These are phyloP conservation scores for Gymnopilus junonius DNA, from an alignment of 768 basidiomycete species.

Conservation along the genomic window DNA sequence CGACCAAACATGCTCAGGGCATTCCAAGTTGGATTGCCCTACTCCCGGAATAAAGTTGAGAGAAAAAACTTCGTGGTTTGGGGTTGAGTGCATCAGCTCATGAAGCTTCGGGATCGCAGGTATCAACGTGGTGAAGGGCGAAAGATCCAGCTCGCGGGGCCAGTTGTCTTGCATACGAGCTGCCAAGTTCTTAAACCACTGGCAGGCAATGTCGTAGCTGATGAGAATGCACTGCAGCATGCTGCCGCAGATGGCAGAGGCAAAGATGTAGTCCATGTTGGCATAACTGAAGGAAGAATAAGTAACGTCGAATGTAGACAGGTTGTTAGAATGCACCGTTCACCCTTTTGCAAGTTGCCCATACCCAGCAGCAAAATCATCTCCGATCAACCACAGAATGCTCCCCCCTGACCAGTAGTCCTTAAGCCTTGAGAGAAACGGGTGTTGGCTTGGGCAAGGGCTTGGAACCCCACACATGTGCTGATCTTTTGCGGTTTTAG, in stretches of 20 bases:
- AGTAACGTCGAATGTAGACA: not conserved
- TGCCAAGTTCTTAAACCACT: constrained; percentile 28
- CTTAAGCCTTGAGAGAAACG: constrained; percentile 21
- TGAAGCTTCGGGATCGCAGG: constrained; percentile 37
- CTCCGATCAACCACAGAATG: constrained; percentile 26
- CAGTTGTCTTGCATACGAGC: constrained; percentile 5
- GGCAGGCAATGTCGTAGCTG: constrained; percentile 37
- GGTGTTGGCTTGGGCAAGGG: constrained; percentile 24
- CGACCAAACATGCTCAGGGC: constrained; percentile 37
- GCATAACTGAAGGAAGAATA: not conserved
- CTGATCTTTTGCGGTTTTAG: constrained; percentile 18
- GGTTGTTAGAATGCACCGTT: constrained; percentile 20
- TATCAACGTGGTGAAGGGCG: not conserved
- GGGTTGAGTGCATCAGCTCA: constrained; percentile 28
- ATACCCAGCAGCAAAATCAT: constrained; percentile 25
- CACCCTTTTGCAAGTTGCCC: constrained; percentile 36
- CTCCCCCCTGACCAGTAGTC: constrained; percentile 26
- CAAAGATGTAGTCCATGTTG: not conserved
- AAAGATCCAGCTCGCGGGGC: constrained; percentile 1
- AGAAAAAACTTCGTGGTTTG: constrained; percentile 27
- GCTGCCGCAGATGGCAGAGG: no score
- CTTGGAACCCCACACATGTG: constrained; percentile 27
- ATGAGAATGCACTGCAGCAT: constrained; percentile 1
- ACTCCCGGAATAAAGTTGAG: constrained; percentile 30
- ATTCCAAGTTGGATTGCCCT: constrained; percentile 36